These are phyloP conservation scores for Kodamaea jinghongensis DNA, from an alignment of 805 yeast species.

Conservation along the genomic window DNA sequence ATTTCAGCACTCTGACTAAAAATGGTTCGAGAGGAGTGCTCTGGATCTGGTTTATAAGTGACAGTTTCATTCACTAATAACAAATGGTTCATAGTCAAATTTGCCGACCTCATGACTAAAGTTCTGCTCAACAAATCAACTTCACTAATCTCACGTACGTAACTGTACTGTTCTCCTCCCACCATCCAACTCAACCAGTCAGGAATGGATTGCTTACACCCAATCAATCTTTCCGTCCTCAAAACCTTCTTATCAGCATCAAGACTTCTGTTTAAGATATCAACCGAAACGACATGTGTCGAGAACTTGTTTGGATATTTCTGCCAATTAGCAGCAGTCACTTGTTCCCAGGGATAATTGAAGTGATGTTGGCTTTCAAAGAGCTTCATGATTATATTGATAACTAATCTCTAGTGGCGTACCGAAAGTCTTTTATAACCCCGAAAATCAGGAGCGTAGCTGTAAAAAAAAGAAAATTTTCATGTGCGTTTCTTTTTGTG, in stretches of 20 bases:
- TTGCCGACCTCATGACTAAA: constrained; percentile 78
- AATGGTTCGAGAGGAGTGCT: constrained; percentile 52
- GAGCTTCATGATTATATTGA: constrained; percentile 58
- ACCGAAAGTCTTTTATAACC: no score
- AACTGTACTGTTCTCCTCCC: constrained; percentile 71
- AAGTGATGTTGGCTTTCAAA: constrained; percentile 70
- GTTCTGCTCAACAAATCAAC: constrained; percentile 67
- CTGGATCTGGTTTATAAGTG: constrained; percentile 67
- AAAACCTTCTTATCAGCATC: constrained; percentile 46
- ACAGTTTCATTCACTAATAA: constrained; percentile 85
- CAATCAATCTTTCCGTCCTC: constrained; percentile 82
- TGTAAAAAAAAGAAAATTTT: no score
- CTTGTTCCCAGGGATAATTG: constrained; percentile 88
- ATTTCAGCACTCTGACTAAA: constrained; percentile 86
- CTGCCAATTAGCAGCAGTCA: constrained; percentile 94
- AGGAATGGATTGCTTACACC: constrained; percentile 86
- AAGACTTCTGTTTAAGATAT: constrained; percentile 73
- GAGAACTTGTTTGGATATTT: constrained; percentile 95
- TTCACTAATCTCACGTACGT: constrained; percentile 84
- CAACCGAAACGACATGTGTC: constrained; percentile 92
- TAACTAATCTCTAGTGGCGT: no score
- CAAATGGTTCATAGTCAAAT: constrained; percentile 75
- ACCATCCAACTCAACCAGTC: constrained; percentile 70
- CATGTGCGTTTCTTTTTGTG: no score
- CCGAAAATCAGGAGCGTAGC: no score